Base-by-base conservation (phyloP, 345 rosid species). In the Atalantia buxifolia region DNA sequence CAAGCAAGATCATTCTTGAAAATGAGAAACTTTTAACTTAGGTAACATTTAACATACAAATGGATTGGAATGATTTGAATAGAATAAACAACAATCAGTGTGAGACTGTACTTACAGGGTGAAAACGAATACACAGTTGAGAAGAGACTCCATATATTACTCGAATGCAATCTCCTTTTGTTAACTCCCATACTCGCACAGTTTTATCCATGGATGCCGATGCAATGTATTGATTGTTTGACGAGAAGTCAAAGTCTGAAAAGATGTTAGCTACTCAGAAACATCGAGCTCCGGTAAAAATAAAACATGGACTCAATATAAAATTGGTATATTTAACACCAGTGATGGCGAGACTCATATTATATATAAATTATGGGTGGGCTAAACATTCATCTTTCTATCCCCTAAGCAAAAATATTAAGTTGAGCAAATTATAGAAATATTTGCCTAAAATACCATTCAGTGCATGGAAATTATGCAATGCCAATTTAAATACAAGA, bases 161-260 rank as follows among this genome's bases (percentile, higher is more conserved):
- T 87, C 99, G 89, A 62, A 96, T 90, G 89, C 99, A 96, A 84
- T 88, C 87, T 48, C 97, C 99, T 88, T 86, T 87, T 64, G 92
- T 88, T 82, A 96, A 86, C 83, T 91, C 99, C 99, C 99, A 96
- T 48, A 93, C 97, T 88, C 97, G 89, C 76, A 96, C 97, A 81
- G 99, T 96, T 88, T 96, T 96, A 84, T 96, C 99, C 87, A 84
- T 72, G 33, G 97, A 93, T 35, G 99, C 86, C 10, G 99, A 96
- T 22, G 99, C 99, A 28, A 96, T 90, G 79, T 93, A 93, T 73
- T 93, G 98, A 84, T 96, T 93, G 88, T 93, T 96, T 71, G 99
- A 93, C n/a, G 99, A 85, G 90, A 96, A 93, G 85, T 93, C 97
- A 81, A 96, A 96, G 76, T 96, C 99, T 96, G 99, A 81, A 83